Percentiles rank a stretch among this genome's conserved stretches.
phyloP scores from a whole-genome alignment of 176 grass and related monocot species.

The Lolium rigidum region DNA sequence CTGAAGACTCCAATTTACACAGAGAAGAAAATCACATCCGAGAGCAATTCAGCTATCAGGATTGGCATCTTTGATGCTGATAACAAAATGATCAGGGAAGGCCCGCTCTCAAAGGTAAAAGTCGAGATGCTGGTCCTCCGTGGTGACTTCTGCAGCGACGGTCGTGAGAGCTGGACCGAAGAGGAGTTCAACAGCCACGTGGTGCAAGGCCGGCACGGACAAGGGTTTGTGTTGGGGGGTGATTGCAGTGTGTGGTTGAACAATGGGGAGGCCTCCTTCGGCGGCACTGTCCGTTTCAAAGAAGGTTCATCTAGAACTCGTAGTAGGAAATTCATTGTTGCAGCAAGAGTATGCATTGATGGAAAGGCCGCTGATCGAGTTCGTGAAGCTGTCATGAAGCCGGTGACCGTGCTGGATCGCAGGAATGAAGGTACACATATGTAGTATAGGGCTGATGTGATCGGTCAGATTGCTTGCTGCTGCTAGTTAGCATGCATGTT shows the following conservation, averaged over 20 bases:
- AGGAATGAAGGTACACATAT: conserved; percentile 42
- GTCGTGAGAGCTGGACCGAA: conserved; percentile 41
- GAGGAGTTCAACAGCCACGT: conserved; percentile 42
- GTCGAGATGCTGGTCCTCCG: conserved; percentile 46
- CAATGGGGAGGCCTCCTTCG: conserved; percentile 22
- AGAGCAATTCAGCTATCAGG: conserved; percentile 32
- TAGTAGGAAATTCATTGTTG: conserved; percentile 13
- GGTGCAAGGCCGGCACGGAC: conserved; percentile 38
- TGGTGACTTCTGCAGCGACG: conserved; percentile 31
- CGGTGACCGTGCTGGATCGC: conserved; percentile 38
- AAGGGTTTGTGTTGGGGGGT: conserved; percentile 34
- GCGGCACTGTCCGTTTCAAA: conserved; percentile 17
- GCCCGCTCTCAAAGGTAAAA: conserved; percentile 10
- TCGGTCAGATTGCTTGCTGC: neutral
- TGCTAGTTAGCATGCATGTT: neutral
- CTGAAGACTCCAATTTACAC: conserved; percentile 44
- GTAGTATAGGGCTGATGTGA: neutral
- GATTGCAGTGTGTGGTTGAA: conserved; percentile 23
- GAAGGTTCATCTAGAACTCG: conserved; percentile 48
- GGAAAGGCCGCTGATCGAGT: conserved; percentile 22
- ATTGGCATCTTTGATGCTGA: conserved; percentile 43
- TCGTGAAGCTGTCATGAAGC: conserved; percentile 47
- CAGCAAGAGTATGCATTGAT: conserved; percentile 32
- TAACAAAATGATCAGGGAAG: neutral
- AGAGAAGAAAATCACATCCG: conserved; percentile 8